Evolutionary conservation across 2,329 filamentous ascomycete species (phyloP).

Genomic region (Xylaria polymorpha): DNA sequence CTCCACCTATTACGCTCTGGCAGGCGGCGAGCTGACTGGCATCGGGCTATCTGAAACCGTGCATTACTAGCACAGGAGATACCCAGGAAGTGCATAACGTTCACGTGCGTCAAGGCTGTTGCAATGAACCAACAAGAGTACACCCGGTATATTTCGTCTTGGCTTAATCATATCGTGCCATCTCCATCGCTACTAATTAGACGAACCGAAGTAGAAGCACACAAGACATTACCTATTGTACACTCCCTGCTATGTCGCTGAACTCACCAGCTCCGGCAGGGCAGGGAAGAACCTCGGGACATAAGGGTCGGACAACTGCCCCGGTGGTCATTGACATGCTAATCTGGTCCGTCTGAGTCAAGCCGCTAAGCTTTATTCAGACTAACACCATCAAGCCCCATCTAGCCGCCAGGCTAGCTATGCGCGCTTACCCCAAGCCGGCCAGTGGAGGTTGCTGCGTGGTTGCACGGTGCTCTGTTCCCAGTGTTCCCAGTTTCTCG

Average conservation of each 20-base stretch:
- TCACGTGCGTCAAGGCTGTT: slow-evolving; percentile 18
- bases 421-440: slow-evolving; percentile 36
- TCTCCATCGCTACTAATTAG: background rate
- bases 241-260: background rate
- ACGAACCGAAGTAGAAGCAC: background rate
- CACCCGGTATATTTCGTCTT: background rate
- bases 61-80: background rate
- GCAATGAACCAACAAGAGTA: background rate
- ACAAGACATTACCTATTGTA: background rate
- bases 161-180: background rate
- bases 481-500: slow-evolving; percentile 30
- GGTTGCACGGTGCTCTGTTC: slow-evolving; percentile 34
- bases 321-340: slow-evolving; percentile 23
- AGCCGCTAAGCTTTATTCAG: slow-evolving; percentile 25
- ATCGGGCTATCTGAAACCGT: slow-evolving; percentile 12
- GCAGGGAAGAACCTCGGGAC: slow-evolving; percentile 16
- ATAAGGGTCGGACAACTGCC: slow-evolving; percentile 9
- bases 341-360: slow-evolving; percentile 35
- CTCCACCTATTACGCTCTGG: slow-evolving; percentile 18
- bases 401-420: slow-evolving; percentile 24
- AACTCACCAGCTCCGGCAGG: background rate
- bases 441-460: slow-evolving; percentile 32
- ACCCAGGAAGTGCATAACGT: too few species aligned
- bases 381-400: slow-evolving; percentile 9
- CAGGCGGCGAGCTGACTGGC: slow-evolving; percentile 14